Percentiles rank a stretch among this genome's conserved stretches.
phyloP scores from a whole-genome alignment of 768 basidiomycete species.

The Lactarius psammicola region DNA sequence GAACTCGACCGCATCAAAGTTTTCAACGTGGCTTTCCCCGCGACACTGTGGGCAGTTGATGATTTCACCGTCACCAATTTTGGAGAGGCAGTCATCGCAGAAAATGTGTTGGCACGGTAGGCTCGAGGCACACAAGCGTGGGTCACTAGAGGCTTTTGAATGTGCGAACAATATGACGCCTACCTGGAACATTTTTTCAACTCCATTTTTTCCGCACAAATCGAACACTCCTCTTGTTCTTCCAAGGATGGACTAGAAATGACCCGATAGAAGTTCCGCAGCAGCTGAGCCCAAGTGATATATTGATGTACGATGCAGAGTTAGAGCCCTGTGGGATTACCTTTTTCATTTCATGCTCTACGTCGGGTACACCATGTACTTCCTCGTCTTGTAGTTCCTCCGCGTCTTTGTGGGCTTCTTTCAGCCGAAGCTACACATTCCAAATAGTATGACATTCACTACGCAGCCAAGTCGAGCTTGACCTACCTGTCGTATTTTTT shows the following conservation, averaged over 20 bases:
- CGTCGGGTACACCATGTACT: conserved; percentile 37
- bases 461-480: conserved; percentile 12
- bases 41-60: conserved; percentile 44
- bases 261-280: conserved; percentile 42
- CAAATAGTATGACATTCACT: neutral
- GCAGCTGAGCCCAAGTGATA: conserved; percentile 35
- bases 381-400: conserved; percentile 38
- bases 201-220: conserved; percentile 40
- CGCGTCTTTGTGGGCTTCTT: conserved; percentile 41
- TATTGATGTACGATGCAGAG: neutral
- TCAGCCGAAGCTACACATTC: conserved; percentile 32
- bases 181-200: conserved; percentile 41
- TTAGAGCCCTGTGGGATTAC: conserved; percentile 29
- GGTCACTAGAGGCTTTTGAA: neutral
- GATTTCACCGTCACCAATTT: conserved; percentile 34
- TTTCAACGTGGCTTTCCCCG: conserved; percentile 33
- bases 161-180: neutral
- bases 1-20: conserved; percentile 38
- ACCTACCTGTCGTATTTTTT: conserved; percentile 14
- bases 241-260: conserved; percentile 40
- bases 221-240: conserved; percentile 40
- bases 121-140: conserved; percentile 31
- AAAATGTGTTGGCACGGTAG: conserved; percentile 45
- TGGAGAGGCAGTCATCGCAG: conserved; percentile 41
- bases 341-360: conserved; percentile 43